Evolutionary conservation across 805 yeast genomes (phyloP), one percentile per base, ranked within the genome.

Genomic region (Saitoella complicata): DNA sequence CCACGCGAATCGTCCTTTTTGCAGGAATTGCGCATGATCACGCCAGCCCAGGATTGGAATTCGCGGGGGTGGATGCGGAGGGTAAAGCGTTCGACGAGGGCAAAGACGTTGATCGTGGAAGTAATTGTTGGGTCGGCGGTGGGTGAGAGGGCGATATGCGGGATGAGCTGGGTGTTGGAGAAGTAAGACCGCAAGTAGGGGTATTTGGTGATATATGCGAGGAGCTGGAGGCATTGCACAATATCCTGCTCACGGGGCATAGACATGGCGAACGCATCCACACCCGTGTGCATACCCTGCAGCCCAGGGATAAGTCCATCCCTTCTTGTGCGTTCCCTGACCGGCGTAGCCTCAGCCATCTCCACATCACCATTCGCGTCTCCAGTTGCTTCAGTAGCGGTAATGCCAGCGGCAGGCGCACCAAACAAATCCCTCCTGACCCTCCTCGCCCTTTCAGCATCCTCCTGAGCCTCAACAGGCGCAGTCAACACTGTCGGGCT

Each of bases 11-110:
- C 96, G 59, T 88, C 91, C 55, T 87, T 78, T 46, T 96, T 73
- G 58, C 95, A 88, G 1, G 95, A 86, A 60, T 91, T 91, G 45
- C 97, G 70, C 87, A 91, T 91, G 37, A 87, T 85, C n/a, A 88
- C 94, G 3, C 95, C 91, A 2, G 96, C 84, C 98, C 98, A 88
- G 61, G 87, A 86, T 53, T 81, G 79, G 68, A 86, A 76, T 53
- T 87, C 95, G 38, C 78, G 73, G 3, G 84, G 75, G 52, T 80
- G 74, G 44, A 72, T 68, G 45, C 70, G 70, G 12, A 75, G 72
- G 0, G 97, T 88, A 58, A 84, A 88, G 59, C 82, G 78, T 60
- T 88, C 98, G 36, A 88, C 96, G 52, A 88, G 63, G 7, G 94
- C 95, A 64, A 91, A 88, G 31, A 88, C 64, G 58, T 88, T 85